phyloP scores from a whole-genome alignment of 768 basidiomycete genomes.

The Collybia sordida region DNA sequence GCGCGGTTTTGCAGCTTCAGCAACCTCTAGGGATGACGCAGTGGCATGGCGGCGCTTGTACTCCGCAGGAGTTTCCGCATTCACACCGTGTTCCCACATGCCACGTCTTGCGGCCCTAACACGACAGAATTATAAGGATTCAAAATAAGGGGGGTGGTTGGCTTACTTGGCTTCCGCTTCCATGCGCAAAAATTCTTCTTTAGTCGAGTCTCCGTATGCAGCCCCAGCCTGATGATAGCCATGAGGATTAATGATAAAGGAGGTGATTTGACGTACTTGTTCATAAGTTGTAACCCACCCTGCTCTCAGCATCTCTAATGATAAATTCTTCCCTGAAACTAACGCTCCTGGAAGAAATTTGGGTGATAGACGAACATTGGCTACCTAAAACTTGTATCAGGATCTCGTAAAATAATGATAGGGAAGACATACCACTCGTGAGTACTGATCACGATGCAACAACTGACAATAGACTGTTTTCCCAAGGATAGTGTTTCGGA shows the following conservation, averaged over 20 bases:
- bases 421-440: conserved; percentile 61
- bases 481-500: conserved; percentile 55
- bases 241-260: neutral
- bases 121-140: neutral
- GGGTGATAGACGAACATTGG: conserved; percentile 57
- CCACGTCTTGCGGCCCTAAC: conserved; percentile 61
- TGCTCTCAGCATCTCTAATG: conserved; percentile 74
- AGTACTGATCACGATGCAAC: conserved; percentile 78
- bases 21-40: conserved; percentile 15
- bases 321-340: conserved; percentile 46
- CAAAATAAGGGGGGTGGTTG: neutral
- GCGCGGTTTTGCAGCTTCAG: conserved; percentile 8
- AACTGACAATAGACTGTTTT: conserved; percentile 71
- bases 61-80: conserved; percentile 69
- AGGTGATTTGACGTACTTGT: conserved; percentile 34
- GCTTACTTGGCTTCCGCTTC: conserved; percentile 71
- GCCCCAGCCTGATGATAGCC: conserved; percentile 50
- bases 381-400: conserved; percentile 50
- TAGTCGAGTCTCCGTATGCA: conserved; percentile 71
- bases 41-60: conserved; percentile 71
- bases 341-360: conserved; percentile 52
- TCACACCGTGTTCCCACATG: conserved; percentile 65
- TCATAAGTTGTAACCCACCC: conserved; percentile 80
- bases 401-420: neutral
- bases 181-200: conserved; percentile 58